phyloP scores from a whole-genome alignment of 257 asterid genomes.

The Salvia rosmarinus region DNA sequence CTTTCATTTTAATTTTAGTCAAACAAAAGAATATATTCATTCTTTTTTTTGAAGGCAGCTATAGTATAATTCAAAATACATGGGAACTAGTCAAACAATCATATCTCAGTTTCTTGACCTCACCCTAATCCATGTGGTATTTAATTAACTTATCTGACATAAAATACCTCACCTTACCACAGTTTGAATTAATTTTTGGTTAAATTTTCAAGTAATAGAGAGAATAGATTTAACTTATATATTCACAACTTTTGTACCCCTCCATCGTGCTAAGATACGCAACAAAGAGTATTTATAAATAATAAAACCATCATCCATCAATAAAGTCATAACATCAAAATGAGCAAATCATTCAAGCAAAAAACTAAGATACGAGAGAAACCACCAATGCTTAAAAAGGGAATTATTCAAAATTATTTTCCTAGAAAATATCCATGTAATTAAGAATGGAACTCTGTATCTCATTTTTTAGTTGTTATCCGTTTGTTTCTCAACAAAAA shows the following conservation, averaged over 20 bases:
- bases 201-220: not conserved
- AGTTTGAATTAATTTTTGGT: not conserved
- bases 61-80: not conserved
- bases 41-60: not conserved
- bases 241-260: too few relatives aligned
- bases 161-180: not conserved
- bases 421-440: not conserved
- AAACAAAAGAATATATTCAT: conserved; percentile 5
- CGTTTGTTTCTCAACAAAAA: not conserved
- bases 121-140: not conserved
- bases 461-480: not conserved
- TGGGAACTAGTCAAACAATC: conserved; percentile 12
- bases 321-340: not conserved
- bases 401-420: not conserved
- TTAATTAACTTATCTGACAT: not conserved
- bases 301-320: not conserved
- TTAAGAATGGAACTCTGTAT: not conserved
- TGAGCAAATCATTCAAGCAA: not conserved
- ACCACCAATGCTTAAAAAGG: not conserved
- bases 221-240: too few relatives aligned
- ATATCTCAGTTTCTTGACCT: conserved; percentile 28
- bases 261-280: too few relatives aligned
- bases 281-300: too few relatives aligned
- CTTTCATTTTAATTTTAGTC: conserved; percentile 14
- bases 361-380: not conserved